These are phyloP conservation scores for Tulasnella sp. DNA, from an alignment of 768 basidiomycete species.

Conservation along the genomic window DNA sequence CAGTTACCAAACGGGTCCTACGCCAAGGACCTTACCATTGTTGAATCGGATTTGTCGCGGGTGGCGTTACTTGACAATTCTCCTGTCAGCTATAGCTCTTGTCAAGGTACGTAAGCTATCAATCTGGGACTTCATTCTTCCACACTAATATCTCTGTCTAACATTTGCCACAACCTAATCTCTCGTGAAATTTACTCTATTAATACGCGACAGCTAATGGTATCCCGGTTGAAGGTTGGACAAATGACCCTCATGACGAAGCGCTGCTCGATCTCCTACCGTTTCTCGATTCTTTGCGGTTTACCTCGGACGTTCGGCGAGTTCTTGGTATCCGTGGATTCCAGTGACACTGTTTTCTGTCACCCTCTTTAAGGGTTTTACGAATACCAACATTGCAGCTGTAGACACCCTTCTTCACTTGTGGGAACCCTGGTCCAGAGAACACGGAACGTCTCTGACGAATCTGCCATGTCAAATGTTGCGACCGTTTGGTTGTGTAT, in stretches of 20 bases:
- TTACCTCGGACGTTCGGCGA: slow-evolving; percentile 89
- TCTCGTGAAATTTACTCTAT: background rate
- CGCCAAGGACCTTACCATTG: slow-evolving; percentile 79
- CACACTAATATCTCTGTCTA: background rate
- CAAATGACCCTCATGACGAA: slow-evolving; percentile 92
- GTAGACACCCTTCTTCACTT: too few relatives aligned
- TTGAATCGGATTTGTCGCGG: slow-evolving; percentile 83
- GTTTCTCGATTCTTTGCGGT: slow-evolving; percentile 88
- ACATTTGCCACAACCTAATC: background rate
- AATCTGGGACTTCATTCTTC: too few relatives aligned
- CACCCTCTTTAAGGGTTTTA: too few relatives aligned
- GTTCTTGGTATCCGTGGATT: slow-evolving; percentile 56
- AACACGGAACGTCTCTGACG: too few relatives aligned
- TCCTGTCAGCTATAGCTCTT: slow-evolving; percentile 80
- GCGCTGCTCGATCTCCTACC: slow-evolving; percentile 92
- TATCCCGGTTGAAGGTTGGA: slow-evolving; percentile 99
- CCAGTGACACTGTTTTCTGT: too few relatives aligned
- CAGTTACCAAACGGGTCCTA: slow-evolving; percentile 87
- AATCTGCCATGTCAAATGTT: too few relatives aligned
- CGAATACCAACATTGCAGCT: too few relatives aligned
- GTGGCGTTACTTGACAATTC: slow-evolving; percentile 96
- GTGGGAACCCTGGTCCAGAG: too few relatives aligned
- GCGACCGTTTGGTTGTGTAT: too few relatives aligned
- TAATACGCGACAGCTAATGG: slow-evolving; percentile 68
- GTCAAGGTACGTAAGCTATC: slow-evolving; percentile 55